A percentile compares a stretch with the other conserved stretches of the same genome.
Conservation (phyloP, 306 rosid species). For the Pyrus pyrifolia region DNA sequence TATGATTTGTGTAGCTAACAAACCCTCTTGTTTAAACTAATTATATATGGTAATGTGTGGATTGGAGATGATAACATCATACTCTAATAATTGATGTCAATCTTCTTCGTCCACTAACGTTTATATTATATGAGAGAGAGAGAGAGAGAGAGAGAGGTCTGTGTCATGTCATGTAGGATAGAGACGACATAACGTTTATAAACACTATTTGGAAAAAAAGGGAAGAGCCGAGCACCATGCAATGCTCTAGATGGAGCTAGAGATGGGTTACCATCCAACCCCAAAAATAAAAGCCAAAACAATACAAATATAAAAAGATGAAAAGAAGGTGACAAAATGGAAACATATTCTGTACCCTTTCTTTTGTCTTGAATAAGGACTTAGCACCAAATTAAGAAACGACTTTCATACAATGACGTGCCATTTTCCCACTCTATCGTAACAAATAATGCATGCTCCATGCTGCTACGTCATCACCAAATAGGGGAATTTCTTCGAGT, state of each 20-base stretch:
- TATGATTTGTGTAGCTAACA: background rate
- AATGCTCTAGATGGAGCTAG: background rate
- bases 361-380: background rate
- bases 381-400: background rate
- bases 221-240: background rate
- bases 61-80: background rate
- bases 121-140: background rate
- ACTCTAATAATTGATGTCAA: background rate
- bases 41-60: background rate
- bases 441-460: background rate
- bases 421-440: background rate
- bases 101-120: background rate
- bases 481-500: too few species aligned
- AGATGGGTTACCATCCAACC: background rate
- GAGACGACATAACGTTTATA: background rate
- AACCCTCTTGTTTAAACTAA: background rate
- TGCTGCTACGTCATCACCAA: background rate
- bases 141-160: background rate
- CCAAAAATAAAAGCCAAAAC: background rate
- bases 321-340: background rate
- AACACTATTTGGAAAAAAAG: background rate
- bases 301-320: background rate
- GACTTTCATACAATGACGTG: background rate
- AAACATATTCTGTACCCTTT: background rate
- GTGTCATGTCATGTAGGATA: background rate